A percentile compares a stretch with the other conserved stretches of the same genome.
Conservation (phyloP, 257 asterid species). For the Catharanthus roseus region DNA sequence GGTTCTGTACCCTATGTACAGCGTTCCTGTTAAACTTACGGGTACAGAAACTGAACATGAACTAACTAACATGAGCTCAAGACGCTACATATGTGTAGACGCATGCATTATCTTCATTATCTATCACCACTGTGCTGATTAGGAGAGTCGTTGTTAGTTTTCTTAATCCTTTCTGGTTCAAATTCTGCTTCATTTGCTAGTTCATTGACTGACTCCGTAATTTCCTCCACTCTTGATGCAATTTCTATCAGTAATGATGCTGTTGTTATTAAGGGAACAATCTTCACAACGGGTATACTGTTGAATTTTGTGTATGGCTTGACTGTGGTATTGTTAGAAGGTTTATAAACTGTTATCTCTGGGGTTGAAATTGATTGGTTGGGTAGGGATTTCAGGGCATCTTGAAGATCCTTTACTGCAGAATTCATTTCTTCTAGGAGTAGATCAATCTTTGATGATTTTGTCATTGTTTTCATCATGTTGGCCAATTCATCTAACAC, state of each 20-base stretch:
- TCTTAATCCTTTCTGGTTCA: constrained; percentile 29
- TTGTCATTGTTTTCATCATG: constrained; percentile 41
- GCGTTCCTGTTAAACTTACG: constrained; percentile 20
- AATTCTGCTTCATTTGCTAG: constrained; percentile 59
- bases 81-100: background rate
- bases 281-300: constrained; percentile 34
- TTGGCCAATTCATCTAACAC: constrained; percentile 48
- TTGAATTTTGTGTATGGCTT: constrained; percentile 18
- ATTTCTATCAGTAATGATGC: constrained; percentile 62
- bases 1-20: constrained; percentile 11
- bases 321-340: constrained; percentile 9
- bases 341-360: constrained; percentile 7
- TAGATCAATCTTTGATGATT: constrained; percentile 41
- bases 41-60: background rate
- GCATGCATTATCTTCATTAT: constrained; percentile 29
- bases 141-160: constrained; percentile 19
- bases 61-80: constrained; percentile 2
- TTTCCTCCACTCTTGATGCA: constrained; percentile 48
- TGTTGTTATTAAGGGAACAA: constrained; percentile 48
- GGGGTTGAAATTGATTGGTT: constrained; percentile 26
- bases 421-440: constrained; percentile 49
- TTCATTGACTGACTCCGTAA: constrained; percentile 38
- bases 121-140: constrained; percentile 20
- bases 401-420: constrained; percentile 52
- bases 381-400: constrained; percentile 39